These are phyloP conservation scores for Aspergillus ochraceoroseus DNA, from an alignment of 2,329 filamentous ascomycete species.

Conservation along the genomic window DNA sequence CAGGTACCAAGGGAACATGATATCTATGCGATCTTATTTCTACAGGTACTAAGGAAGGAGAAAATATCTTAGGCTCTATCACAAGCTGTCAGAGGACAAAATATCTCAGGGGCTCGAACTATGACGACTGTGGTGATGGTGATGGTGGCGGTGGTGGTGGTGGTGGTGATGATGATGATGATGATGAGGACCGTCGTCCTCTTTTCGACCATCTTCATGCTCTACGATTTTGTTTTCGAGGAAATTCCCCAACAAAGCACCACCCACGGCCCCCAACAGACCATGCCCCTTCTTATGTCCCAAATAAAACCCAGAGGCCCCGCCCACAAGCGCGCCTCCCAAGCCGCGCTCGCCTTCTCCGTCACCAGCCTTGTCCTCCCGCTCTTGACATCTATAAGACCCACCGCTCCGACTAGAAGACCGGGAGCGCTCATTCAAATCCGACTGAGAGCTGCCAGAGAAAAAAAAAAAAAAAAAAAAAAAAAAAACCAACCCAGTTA, in stretches of 20 bases:
- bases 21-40: too few species aligned
- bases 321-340: conserved; percentile 54
- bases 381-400: background rate
- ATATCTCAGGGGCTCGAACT: conserved; percentile 9
- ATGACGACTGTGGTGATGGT: conserved; percentile 22
- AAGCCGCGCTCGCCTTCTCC: conserved; percentile 52
- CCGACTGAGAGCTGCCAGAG: background rate
- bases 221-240: conserved; percentile 52
- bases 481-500: background rate
- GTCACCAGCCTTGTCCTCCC: conserved; percentile 42
- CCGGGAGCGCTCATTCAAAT: background rate
- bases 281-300: conserved; percentile 56
- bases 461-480: background rate
- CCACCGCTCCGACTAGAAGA: background rate
- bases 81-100: too few species aligned
- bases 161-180: conserved; percentile 22
- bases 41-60: too few species aligned
- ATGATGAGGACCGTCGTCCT: conserved; percentile 12
- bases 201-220: conserved; percentile 29
- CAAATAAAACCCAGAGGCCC: conserved; percentile 53
- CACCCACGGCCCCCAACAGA: conserved; percentile 54
- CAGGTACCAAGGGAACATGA: too few species aligned
- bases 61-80: background rate
- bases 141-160: conserved; percentile 19
- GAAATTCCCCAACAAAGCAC: conserved; percentile 54